Percentiles rank a stretch among this genome's conserved stretches.
These are phyloP conservation scores for Bacterosira constricta DNA, from an alignment of 108 stramenopile genomes.

Conservation along the genomic window DNA sequence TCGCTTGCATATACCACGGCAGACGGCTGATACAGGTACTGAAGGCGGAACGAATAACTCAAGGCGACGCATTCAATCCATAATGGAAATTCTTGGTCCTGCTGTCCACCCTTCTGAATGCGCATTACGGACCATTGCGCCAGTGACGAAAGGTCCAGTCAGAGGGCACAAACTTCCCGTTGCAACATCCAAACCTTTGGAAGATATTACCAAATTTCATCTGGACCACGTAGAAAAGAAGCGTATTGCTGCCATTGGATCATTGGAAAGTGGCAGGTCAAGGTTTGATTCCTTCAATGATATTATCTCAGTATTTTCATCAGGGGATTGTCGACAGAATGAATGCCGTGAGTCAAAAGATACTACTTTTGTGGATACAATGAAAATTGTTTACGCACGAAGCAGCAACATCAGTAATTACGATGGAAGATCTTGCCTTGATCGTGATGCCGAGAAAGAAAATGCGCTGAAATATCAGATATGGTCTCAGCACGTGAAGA, in stretches of 20 bases:
- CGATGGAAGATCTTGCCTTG: neutral
- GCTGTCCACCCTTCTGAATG: conserved; percentile 40
- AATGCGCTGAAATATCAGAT: neutral
- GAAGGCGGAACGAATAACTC: neutral
- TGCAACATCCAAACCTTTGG: neutral
- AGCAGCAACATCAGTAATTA: neutral
- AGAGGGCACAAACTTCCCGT: conserved; percentile 15
- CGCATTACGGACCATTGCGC: conserved; percentile 20
- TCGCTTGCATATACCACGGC: too few relatives aligned
- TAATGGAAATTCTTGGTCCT: conserved; percentile 12
- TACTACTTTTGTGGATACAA: neutral
- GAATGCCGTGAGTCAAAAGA: neutral
- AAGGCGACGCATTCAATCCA: neutral
- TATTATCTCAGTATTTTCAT: neutral
- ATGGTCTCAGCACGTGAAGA: conserved; percentile 5
- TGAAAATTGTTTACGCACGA: conserved; percentile 3
- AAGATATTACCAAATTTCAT: neutral
- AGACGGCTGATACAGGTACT: neutral
- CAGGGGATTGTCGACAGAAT: neutral
- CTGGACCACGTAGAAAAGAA: neutral
- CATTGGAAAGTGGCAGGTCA: conserved; percentile 18
- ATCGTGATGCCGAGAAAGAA: neutral
- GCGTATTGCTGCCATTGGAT: neutral
- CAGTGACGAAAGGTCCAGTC: conserved; percentile 27
- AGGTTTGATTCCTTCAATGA: conserved; percentile 5